phyloP scores from a whole-genome alignment of 78 protist species.

The Polysphondylium violaceum region DNA sequence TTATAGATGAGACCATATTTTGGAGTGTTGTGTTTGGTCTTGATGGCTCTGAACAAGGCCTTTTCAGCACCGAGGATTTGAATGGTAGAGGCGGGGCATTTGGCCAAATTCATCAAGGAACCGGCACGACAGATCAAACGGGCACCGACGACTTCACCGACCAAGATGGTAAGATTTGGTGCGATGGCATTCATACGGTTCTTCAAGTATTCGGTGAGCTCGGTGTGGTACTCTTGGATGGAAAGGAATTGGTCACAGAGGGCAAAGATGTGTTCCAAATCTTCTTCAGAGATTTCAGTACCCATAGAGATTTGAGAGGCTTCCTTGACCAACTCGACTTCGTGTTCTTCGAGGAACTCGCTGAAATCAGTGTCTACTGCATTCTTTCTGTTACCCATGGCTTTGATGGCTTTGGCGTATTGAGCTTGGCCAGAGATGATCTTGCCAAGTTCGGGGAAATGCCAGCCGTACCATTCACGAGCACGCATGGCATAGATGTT shows the following conservation, averaged over 20 bases:
- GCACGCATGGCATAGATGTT: conserved; percentile 99
- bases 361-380: conserved; percentile 83
- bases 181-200: conserved; percentile 94
- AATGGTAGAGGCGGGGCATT: conserved; percentile 98
- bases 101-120: conserved; percentile 95
- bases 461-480: conserved; percentile 99
- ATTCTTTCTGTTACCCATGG: conserved; percentile 84
- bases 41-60: conserved; percentile 96
- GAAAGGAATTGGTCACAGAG: conserved; percentile 91
- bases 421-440: conserved; percentile 90
- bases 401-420: conserved; percentile 85
- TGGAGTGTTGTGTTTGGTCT: conserved; percentile 96
- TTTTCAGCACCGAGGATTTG: conserved; percentile 98
- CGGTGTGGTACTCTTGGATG: conserved; percentile 91
- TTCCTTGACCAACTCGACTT: conserved; percentile 86
- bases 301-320: conserved; percentile 97
- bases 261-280: conserved; percentile 90
- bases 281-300: conserved; percentile 73
- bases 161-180: conserved; percentile 96
- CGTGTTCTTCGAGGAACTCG: conserved; percentile 91
- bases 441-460: conserved; percentile 98
- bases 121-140: conserved; percentile 97
- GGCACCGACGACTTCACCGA: conserved; percentile 98
- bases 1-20: conserved; percentile 99
- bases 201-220: conserved; percentile 95